phyloP scores from a whole-genome alignment of 1,139 yeast genomes.

The Candida labiduridarum region DNA sequence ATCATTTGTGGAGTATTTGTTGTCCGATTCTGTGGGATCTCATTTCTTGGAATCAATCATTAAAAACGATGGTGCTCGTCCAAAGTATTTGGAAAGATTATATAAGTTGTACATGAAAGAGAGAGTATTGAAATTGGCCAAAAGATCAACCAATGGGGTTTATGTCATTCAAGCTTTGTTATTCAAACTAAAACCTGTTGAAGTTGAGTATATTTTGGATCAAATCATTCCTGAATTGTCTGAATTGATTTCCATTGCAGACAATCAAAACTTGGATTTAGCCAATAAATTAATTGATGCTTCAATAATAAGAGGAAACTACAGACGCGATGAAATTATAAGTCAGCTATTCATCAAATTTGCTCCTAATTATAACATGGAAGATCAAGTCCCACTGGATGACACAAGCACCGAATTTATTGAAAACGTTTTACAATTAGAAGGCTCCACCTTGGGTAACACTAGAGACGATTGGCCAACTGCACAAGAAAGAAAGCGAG shows the following conservation, averaged over 20 bases:
- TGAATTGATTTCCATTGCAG: slow-evolving; percentile 53
- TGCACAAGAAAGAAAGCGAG: slow-evolving; percentile 81
- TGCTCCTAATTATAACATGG: slow-evolving; percentile 47
- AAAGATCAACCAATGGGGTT: slow-evolving; percentile 79
- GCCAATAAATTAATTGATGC: slow-evolving; percentile 72
- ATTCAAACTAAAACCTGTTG: slow-evolving; percentile 59
- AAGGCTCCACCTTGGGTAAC: slow-evolving; percentile 75
- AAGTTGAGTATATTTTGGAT: slow-evolving; percentile 66
- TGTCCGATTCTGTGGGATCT: slow-evolving; percentile 88
- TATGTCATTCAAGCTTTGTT: slow-evolving; percentile 76
- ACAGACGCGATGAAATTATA: slow-evolving; percentile 66
- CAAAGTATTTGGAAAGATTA: slow-evolving; percentile 69
- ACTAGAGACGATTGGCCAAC: slow-evolving; percentile 91
- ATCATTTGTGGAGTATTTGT: slow-evolving; percentile 78
- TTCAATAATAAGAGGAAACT: slow-evolving; percentile 59
- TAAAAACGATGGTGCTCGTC: slow-evolving; percentile 61
- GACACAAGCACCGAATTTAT: slow-evolving; percentile 51
- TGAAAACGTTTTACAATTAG: slow-evolving; percentile 66
- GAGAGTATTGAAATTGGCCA: slow-evolving; percentile 69
- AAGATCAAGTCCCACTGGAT: slow-evolving; percentile 40
- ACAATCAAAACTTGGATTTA: slow-evolving; percentile 65
- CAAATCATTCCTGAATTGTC: slow-evolving; percentile 69
- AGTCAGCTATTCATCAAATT: slow-evolving; percentile 60
- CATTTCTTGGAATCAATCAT: slow-evolving; percentile 81
- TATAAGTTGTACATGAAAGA: slow-evolving; percentile 74